Base-by-base conservation (phyloP, 495 filamentous ascomycete species). In the Annulohypoxylon moriforme region DNA sequence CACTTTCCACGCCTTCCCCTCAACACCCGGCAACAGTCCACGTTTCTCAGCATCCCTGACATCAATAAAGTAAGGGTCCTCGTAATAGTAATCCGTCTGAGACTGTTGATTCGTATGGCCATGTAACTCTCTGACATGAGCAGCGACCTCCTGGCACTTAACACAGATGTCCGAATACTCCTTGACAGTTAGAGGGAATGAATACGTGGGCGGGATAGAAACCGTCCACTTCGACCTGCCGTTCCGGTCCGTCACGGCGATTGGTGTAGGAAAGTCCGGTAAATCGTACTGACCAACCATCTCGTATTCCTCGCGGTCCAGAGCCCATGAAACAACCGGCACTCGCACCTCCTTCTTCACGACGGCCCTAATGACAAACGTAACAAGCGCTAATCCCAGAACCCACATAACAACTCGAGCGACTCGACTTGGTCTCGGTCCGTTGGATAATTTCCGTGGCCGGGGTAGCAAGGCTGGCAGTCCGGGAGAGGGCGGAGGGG, bases 141-240 rank as follows among this genome's bases (percentile, higher is more conserved):
- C 81, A 2, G 86, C 81, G 10, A 89, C 80, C 60, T 87, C 82
- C 56, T 82, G 82, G 47, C 88, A 88, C 60, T 89, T 85, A 14
- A 34, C 68, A 71, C 90, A 92, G 24, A 93, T 85, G 13, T 87
- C 82, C 14, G 79, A 73, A 72, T 93, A 93, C 57, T 91, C 83
- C 18, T 80, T 64, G 9, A 84, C 81, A 9, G 80, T 73, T n/a
- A 93, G 76, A 10, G 91, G 91, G 50, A 92, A 92, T 11, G 77
- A 70, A 36, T 81, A 80, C 33, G 75, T 81, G 3, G 80, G 79
- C 1, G 92, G 92, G 27, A 94, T 92, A 1, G 84, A 87, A 0
- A 93, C 84, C 0, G 91, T 93, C 92, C 92, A 93, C 72, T 84
- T 89, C 5, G 85, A 72, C 36, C 79, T 82, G 13, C 87, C 88